These are phyloP conservation scores for Talaromyces ruber DNA, from an alignment of 495 filamentous ascomycete species.

Conservation along the genomic window DNA sequence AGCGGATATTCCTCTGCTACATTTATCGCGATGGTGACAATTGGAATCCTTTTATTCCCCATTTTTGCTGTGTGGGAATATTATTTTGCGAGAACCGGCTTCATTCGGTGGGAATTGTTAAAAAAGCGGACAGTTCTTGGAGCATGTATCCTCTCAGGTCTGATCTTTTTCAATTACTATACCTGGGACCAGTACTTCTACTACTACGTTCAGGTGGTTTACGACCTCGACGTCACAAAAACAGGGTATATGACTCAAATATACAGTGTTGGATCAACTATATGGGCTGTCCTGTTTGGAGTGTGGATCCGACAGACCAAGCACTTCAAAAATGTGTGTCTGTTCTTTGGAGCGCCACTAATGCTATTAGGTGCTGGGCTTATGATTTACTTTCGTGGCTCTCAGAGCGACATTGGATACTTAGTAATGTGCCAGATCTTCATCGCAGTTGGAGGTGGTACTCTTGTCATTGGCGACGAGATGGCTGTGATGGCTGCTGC, in stretches of 20 bases:
- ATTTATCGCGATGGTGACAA: slow-evolving; percentile 48
- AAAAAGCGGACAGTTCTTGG: slow-evolving; percentile 56
- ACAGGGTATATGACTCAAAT: slow-evolving; percentile 47
- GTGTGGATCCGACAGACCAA: slow-evolving; percentile 44
- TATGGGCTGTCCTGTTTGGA: slow-evolving; percentile 42
- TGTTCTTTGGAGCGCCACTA: slow-evolving; percentile 51
- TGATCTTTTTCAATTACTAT: slow-evolving; percentile 39
- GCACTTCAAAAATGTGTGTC: slow-evolving; percentile 42
- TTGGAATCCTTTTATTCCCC: slow-evolving; percentile 42
- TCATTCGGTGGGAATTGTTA: slow-evolving; percentile 52
- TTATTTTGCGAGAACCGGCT: slow-evolving; percentile 41
- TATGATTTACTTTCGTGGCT: slow-evolving; percentile 59
- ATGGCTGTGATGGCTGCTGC: slow-evolving; percentile 60
- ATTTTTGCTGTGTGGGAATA: slow-evolving; percentile 50
- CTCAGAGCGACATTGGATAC: slow-evolving; percentile 48
- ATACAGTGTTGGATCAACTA: slow-evolving; percentile 40
- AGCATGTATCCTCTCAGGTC: slow-evolving; percentile 44
- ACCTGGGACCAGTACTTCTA: slow-evolving; percentile 52
- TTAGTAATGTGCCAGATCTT: slow-evolving; percentile 70
- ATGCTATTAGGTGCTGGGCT: slow-evolving; percentile 48
- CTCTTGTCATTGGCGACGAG: slow-evolving; percentile 54
- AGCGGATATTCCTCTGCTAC: slow-evolving; percentile 41
- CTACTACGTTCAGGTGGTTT: slow-evolving; percentile 63
- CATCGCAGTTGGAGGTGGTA: slow-evolving; percentile 57
- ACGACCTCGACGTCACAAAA: slow-evolving; percentile 43